Evolutionary conservation across 202 grass and related monocot species (phyloP).

Genomic region (Eragrostis tef): DNA sequence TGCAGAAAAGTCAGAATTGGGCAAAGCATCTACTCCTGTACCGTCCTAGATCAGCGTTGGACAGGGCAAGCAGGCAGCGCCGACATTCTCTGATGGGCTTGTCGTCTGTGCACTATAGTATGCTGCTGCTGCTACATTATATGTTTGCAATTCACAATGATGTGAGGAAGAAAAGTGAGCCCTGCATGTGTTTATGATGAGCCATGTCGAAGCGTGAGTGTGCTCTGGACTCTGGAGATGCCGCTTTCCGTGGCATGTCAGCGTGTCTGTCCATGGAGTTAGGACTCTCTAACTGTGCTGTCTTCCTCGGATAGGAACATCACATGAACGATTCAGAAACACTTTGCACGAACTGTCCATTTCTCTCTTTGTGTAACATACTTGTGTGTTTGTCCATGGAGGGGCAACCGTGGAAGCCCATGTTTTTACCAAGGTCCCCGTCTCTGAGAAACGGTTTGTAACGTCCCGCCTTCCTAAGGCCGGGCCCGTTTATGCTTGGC

Average conservation of each 20-base stretch:
- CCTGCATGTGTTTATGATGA: conserved; percentile 33
- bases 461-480: no score
- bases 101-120: background rate
- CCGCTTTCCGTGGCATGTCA: background rate
- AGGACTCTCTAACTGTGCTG: background rate
- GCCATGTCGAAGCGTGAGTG: conserved; percentile 28
- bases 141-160: background rate
- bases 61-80: background rate
- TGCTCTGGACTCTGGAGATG: background rate
- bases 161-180: background rate
- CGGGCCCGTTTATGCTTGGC: no score
- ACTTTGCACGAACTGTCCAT: background rate
- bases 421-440: no score
- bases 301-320: background rate
- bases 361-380: background rate
- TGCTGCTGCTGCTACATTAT: background rate
- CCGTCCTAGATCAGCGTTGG: background rate
- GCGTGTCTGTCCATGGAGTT: background rate
- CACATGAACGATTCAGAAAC: background rate
- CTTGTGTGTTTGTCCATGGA: background rate
- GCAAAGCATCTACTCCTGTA: conserved; percentile 29
- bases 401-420: background rate
- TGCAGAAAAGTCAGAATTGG: conserved; percentile 38
- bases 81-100: conserved; percentile 48
- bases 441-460: no score